These are phyloP conservation scores for Trichomonas vaginalis DNA, from an alignment of 208 protist genomes.

Conservation along the genomic window DNA sequence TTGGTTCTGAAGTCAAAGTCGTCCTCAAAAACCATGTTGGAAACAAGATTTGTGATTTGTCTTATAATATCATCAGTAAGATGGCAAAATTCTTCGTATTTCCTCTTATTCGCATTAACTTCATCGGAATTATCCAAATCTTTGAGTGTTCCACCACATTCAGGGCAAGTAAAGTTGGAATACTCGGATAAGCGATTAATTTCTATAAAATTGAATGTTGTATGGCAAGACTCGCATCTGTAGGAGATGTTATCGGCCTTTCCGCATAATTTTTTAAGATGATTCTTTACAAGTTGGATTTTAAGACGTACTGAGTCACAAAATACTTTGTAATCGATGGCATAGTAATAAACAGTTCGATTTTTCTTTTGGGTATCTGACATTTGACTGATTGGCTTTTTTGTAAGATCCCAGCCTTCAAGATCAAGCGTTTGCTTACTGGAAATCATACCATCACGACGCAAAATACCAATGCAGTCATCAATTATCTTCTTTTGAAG, in stretches of 20 bases:
- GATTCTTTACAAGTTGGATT: neutral
- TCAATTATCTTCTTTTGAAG: neutral
- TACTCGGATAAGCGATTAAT: neutral
- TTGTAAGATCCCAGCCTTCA: neutral
- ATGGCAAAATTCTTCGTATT: neutral
- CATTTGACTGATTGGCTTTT: neutral
- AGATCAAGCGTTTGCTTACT: neutral
- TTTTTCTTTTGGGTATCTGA: neutral
- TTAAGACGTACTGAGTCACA: neutral
- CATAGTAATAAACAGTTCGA: neutral
- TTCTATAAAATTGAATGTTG: neutral
- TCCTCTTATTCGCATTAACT: neutral
- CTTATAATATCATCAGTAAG: neutral
- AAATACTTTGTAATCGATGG: neutral
- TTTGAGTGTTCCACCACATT: neutral
- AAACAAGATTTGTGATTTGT: neutral
- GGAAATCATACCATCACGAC: neutral
- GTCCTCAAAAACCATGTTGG: neutral
- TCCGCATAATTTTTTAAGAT: neutral
- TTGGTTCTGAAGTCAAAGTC: neutral
- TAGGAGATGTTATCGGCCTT: neutral
- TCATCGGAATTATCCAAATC: neutral
- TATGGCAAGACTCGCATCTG: neutral
- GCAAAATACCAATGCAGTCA: neutral
- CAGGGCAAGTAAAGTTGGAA: neutral